phyloP scores from a whole-genome alignment of 176 grass and related monocot species.

The Hordeum marinum region DNA sequence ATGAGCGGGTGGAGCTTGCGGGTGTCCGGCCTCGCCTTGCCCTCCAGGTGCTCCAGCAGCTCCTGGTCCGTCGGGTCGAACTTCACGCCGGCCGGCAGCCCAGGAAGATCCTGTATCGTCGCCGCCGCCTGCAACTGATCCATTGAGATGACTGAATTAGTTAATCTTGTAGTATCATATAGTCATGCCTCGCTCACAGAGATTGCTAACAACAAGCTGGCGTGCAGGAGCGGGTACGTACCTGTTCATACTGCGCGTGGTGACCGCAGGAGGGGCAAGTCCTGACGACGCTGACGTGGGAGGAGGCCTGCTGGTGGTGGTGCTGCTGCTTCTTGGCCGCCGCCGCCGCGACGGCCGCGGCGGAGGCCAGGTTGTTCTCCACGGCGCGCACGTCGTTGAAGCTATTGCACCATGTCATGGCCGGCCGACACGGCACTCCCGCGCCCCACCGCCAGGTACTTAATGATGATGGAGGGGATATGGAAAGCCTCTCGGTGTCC shows the following conservation, averaged over 20 bases:
- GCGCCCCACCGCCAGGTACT: neutral
- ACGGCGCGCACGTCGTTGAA: conserved; percentile 68
- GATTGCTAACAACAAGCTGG: neutral
- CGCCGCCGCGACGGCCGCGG: conserved; percentile 24
- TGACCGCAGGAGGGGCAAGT: conserved; percentile 81
- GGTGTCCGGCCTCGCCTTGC: conserved; percentile 74
- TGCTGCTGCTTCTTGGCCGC: conserved; percentile 39
- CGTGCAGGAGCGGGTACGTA: neutral
- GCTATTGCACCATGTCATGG: conserved; percentile 89
- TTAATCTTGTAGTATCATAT: too few relatives aligned
- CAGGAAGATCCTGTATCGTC: conserved; percentile 75
- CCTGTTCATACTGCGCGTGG: conserved; percentile 68
- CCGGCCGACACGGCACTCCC: neutral
- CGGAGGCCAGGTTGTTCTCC: conserved; percentile 56
- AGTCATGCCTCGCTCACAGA: neutral
- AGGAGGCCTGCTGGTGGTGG: conserved; percentile 25
- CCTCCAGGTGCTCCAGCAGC: conserved; percentile 88
- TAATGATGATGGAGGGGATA: neutral
- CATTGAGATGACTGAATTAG: neutral
- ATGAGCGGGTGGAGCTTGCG: conserved; percentile 80
- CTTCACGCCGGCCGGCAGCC: conserved; percentile 90
- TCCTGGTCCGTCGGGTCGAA: conserved; percentile 98
- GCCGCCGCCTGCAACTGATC: conserved; percentile 43
- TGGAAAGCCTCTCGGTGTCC: conserved; percentile 19
- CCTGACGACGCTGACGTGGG: conserved; percentile 50